Conservation (phyloP, 352 stramenopile genomes). For the Phytophthora macrochlamydospora region DNA sequence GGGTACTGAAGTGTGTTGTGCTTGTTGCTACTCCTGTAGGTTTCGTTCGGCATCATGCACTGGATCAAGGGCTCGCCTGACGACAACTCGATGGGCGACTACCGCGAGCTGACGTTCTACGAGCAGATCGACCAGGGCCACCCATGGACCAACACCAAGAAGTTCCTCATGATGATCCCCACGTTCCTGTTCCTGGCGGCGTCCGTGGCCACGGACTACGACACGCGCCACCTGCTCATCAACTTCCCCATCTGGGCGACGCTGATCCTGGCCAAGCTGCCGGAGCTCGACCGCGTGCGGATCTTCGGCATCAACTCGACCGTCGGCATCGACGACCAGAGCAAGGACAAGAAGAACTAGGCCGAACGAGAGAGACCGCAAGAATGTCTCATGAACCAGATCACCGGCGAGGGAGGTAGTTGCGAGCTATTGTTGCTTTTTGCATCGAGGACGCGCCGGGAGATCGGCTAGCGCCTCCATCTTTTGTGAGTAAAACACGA, state of each 20-base stretch:
- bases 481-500: constrained; percentile 29
- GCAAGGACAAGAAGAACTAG: constrained; percentile 60
- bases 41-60: constrained; percentile 94
- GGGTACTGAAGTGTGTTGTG: constrained; percentile 16
- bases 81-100: constrained; percentile 93
- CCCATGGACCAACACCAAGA: constrained; percentile 93
- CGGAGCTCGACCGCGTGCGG: constrained; percentile 93
- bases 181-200: constrained; percentile 90
- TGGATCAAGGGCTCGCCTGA: constrained; percentile 96
- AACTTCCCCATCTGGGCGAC: constrained; percentile 94
- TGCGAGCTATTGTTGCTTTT: constrained; percentile 4
- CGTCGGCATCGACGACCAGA: constrained; percentile 92
- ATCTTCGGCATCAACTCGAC: constrained; percentile 97
- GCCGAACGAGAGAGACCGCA: not conserved
- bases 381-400: constrained; percentile 11
- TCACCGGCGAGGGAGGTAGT: constrained; percentile 3
- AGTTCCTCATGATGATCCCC: constrained; percentile 94
- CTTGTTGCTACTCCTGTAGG: constrained; percentile 34
- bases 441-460: constrained; percentile 7
- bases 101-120: constrained; percentile 95
- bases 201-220: constrained; percentile 91
- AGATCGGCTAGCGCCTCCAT: constrained; percentile 7
- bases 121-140: constrained; percentile 95
- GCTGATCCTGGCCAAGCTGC: constrained; percentile 93
- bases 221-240: constrained; percentile 80